Evolutionary conservation across 208 protist species (phyloP).

Genomic region (Acanthamoeba sp.): DNA sequence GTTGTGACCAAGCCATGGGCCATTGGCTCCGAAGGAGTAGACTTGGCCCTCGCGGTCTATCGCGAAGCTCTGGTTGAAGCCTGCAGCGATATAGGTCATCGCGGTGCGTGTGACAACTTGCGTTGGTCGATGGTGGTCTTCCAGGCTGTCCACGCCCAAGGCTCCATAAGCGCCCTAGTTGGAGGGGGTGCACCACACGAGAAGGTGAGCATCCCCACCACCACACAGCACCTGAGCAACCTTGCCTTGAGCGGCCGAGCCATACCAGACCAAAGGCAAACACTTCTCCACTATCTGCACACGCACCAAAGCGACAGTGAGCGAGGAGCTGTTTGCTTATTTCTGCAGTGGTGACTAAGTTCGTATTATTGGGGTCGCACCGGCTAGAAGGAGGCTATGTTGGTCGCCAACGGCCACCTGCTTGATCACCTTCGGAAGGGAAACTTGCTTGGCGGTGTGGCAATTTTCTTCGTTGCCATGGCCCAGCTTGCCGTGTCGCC

Average conservation of each 20-base stretch:
- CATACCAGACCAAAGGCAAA: constrained; percentile 25
- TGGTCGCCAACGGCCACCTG: constrained; percentile 8
- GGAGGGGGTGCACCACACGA: not conserved
- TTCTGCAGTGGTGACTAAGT: too few relatives aligned
- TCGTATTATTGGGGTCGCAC: not conserved
- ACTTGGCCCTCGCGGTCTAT: not conserved
- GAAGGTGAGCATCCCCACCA: not conserved
- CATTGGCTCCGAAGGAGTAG: constrained; percentile 25
- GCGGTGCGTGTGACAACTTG: not conserved
- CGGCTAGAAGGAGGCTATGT: not conserved
- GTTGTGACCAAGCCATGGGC: constrained; percentile 52
- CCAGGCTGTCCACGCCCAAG: constrained; percentile 18
- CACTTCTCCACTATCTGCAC: not conserved
- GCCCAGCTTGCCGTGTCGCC: not conserved
- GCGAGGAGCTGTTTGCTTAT: too few relatives aligned
- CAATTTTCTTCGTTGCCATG: not conserved
- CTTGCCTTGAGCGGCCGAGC: not conserved
- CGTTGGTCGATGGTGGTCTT: not conserved
- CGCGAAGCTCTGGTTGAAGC: constrained; percentile 63
- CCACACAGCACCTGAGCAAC: not conserved
- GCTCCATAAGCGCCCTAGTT: not conserved
- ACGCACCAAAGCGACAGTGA: not conserved
- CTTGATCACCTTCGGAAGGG: constrained; percentile 8
- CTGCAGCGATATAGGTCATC: constrained; percentile 25
- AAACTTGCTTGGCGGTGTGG: not conserved